Evolutionary conservation across 179 eudicot species (phyloP), one percentile per base, ranked within the genome.

Genomic region (Carnegiea gigantea): DNA sequence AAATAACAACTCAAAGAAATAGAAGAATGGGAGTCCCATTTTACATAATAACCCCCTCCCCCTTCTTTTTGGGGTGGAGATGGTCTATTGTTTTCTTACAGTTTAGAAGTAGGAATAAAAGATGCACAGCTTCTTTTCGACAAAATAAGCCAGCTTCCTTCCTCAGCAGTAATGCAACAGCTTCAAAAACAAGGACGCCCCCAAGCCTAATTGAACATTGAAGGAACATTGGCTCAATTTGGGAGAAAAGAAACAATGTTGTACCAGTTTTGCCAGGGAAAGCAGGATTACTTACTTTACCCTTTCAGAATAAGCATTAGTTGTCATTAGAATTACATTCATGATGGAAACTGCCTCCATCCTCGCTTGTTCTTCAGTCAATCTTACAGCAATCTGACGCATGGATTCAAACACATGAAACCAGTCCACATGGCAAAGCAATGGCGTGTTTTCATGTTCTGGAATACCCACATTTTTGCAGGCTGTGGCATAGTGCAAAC

Each of bases 81-180:
- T 67, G 40, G 38, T 4, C 17, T 13, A 21, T 5, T 23, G 65
- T 59, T 53, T 70, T 65, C 97, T 95, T 82, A 95, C 98, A 92
- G 84, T 93, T 95, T 79, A 92, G 86, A 67, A 95, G 91, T 81
- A 93, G 88, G 86, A 84, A 89, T 36, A 95, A 79, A 38, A 90
- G 92, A 88, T 86, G 92, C 33, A 92, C 89, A 80, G 93, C 93
- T 88, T 90, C 91, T 82, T 87, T 90, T 81, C 86, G 93, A 84
- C 90, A 91, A 81, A 75, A 80, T 49, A 88, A 79, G 79, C 95
- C 98, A 78, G 92, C 88, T 80, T 88, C 93, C 84, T 85, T 90
- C 82, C 86, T 88, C 84, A 95, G 84, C 71, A 95, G 79, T 49
- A 83, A 80, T 74, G 92, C 89, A 73, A 92, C 77, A 80, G 87